Base-by-base conservation (phyloP, 2,329 filamentous ascomycete genomes). In the Sordariomycetes sp. region DNA sequence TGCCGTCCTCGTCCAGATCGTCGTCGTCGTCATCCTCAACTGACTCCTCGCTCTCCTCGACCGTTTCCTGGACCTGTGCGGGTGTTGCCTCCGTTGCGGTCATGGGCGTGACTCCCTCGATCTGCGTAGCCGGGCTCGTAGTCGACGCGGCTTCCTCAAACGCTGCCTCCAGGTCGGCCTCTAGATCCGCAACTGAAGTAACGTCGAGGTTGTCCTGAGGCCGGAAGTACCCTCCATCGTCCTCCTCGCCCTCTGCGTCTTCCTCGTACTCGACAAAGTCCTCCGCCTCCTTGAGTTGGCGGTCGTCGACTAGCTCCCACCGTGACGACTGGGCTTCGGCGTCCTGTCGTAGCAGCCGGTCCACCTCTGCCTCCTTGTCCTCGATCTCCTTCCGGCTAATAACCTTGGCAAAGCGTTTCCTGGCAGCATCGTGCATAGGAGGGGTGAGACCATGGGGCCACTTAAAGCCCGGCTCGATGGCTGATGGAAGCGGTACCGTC, bases 401-500 rank as follows among this genome's bases (percentile, higher is more conserved):
- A 3, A 90, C 85, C 67, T 92, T 91, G 59, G 90, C 83, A 71
- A 96, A 96, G 35, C 91, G 82, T 32, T 89, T 83, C 69, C 90
- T 90, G 51, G 89, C 80, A 51, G 88, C 90, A 75, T 89, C 90
- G 67, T 90, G 88, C 85, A 96, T 89, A 1, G 91, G 91, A 5
- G 91, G 90, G 1, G 90, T 94, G 22, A 96, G 76, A 35, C 91
- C 91, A 70, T 96, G 91, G 1, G 90, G 88, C 77, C 89, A 96
- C 66, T 84, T 86, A 65, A 86, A 85, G 5, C 73, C 85, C 69
- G 71, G 76, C 64, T 90, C 81, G 55, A 95, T 79, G 65, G 90
- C 87, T 57, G 77, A 71, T 1, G 91, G 91, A 16, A 95, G 74
- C n/a, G 86, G 80, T 57, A 75, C 78, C n/a, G 76, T 77, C 65